phyloP scores from a whole-genome alignment of 257 asterid genomes.

The Nyctanthes arbortristis region DNA sequence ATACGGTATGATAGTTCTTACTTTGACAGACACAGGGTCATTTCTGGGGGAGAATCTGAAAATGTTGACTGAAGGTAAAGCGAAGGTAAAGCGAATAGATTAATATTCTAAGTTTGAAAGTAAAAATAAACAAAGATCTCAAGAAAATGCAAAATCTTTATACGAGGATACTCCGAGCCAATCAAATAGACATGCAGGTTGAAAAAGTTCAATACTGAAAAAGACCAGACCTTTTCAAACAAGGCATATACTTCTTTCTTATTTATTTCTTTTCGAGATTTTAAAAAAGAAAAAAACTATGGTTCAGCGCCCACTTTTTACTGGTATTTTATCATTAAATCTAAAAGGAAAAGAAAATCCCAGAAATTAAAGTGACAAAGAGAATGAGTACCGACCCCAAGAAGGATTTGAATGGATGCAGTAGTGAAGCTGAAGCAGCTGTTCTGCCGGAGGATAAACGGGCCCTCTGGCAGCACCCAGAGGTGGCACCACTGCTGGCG shows the following conservation, averaged over 20 bases:
- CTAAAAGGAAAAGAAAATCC: neutral
- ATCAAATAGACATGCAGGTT: slow-evolving; percentile 6
- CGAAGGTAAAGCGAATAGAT: slow-evolving; percentile 7
- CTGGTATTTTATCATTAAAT: neutral
- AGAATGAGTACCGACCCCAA: slow-evolving; percentile 57
- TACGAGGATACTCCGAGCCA: slow-evolving; percentile 1
- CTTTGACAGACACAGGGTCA: slow-evolving; percentile 1
- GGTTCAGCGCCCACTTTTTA: slow-evolving; percentile 2
- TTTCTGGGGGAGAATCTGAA: neutral
- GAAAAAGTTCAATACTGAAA: slow-evolving; percentile 16
- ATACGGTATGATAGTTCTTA: neutral
- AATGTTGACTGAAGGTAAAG: slow-evolving; percentile 3
- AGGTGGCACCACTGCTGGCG: slow-evolving; percentile 46
- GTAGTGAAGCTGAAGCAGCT: slow-evolving; percentile 89
- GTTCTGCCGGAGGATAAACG: slow-evolving; percentile 78
- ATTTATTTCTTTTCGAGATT: neutral
- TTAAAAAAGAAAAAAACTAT: neutral
- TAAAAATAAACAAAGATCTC: slow-evolving; percentile 21
- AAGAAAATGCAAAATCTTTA: slow-evolving; percentile 12
- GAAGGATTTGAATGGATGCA: slow-evolving; percentile 99
- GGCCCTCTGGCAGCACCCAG: slow-evolving; percentile 94
- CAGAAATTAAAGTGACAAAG: neutral
- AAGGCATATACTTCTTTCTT: neutral
- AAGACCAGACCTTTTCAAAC: slow-evolving; percentile 20
- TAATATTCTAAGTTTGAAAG: slow-evolving; percentile 12